Evolutionary conservation across 257 asterid species (phyloP).

Genomic region (Solanum medicagineum): DNA sequence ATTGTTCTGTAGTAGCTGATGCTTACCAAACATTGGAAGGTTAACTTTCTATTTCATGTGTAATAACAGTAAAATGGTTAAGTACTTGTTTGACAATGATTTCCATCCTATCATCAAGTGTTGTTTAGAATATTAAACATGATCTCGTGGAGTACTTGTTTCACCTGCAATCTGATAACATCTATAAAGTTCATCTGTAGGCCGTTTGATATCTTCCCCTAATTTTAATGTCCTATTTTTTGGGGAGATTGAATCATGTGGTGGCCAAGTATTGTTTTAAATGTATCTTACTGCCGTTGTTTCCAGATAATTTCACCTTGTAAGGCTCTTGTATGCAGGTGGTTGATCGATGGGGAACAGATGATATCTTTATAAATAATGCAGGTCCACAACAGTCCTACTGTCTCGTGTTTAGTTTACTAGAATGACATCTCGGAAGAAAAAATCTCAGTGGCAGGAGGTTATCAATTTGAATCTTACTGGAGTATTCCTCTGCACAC

Average conservation of each 20-base stretch:
- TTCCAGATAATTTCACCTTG: conserved; percentile 7
- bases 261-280: conserved; percentile 45
- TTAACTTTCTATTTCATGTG: background rate
- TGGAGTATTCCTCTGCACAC: conserved; percentile 87
- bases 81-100: background rate
- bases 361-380: conserved; percentile 76
- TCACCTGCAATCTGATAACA: background rate
- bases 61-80: background rate
- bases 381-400: conserved; percentile 15
- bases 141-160: background rate
- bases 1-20: background rate
- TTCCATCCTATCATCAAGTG: background rate
- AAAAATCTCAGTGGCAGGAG: conserved; percentile 81
- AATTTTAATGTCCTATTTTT: background rate
- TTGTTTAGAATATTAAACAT: background rate
- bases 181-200: background rate
- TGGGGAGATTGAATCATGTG: conserved; percentile 67
- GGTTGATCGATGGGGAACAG: conserved; percentile 85
- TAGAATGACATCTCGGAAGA: conserved; percentile 13
- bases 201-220: background rate
- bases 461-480: conserved; percentile 90
- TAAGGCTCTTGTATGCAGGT: conserved; percentile 39
- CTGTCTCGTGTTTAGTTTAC: background rate
- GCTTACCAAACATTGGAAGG: background rate
- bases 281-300: background rate